These are phyloP conservation scores for Barnettozyma populi DNA, from an alignment of 805 yeast species.

Conservation along the genomic window DNA sequence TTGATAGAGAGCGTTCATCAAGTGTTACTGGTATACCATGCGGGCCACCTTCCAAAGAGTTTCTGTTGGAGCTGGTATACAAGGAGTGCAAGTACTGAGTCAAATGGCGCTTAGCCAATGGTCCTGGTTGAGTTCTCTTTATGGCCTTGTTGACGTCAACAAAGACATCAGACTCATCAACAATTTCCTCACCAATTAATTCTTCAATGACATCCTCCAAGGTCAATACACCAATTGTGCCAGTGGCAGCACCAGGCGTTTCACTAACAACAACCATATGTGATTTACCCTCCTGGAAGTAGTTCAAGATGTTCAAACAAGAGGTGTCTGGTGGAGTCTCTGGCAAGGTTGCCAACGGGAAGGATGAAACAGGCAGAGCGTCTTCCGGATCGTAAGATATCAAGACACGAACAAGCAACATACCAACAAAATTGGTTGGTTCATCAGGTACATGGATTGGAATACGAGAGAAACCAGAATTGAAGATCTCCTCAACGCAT, in stretches of 20 bases:
- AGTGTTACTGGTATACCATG: background rate
- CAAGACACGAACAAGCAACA: slow-evolving; percentile 86
- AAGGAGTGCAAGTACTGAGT: slow-evolving; percentile 63
- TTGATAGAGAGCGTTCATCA: background rate
- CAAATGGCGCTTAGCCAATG: slow-evolving; percentile 62
- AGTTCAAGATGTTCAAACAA: slow-evolving; percentile 87
- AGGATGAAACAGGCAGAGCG: slow-evolving; percentile 83
- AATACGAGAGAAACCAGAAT: slow-evolving; percentile 91
- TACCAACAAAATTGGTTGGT: slow-evolving; percentile 87
- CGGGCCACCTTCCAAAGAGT: slow-evolving; percentile 31
- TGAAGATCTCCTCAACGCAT: slow-evolving; percentile 82
- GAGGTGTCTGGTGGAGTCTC: slow-evolving; percentile 91
- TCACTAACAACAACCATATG: slow-evolving; percentile 94
- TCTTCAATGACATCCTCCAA: slow-evolving; percentile 98
- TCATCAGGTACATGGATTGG: slow-evolving; percentile 90
- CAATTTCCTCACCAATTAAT: slow-evolving; percentile 94
- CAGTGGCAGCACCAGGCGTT: slow-evolving; percentile 75
- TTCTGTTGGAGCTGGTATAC: slow-evolving; percentile 41
- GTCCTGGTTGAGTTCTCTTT: slow-evolving; percentile 72
- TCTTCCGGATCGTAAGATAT: slow-evolving; percentile 97
- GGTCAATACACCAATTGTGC: slow-evolving; percentile 88
- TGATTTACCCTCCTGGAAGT: slow-evolving; percentile 96
- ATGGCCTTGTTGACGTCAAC: slow-evolving; percentile 86
- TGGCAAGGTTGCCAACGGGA: slow-evolving; percentile 93
- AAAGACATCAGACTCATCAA: slow-evolving; percentile 92